Conservation (phyloP, 2,329 filamentous ascomycete genomes). For the Fusarium nanum region DNA sequence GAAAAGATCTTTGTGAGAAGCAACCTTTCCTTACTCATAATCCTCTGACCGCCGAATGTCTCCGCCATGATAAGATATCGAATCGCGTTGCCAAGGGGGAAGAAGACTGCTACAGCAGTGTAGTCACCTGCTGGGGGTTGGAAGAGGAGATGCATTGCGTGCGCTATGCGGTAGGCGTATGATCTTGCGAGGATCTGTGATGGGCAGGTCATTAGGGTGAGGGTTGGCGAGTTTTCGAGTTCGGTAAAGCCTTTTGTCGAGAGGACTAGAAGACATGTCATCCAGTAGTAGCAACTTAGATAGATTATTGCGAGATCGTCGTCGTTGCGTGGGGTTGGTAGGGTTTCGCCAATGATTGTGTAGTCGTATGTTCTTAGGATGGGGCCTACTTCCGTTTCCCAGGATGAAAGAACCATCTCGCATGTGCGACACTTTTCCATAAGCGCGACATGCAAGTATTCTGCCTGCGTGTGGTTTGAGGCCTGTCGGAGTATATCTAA, state of each 20-base stretch:
- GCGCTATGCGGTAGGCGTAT: conserved; percentile 5
- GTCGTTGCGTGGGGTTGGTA: not conserved
- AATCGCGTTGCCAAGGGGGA: conserved; percentile 12
- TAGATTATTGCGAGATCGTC: conserved; percentile 13
- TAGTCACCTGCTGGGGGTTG: not conserved
- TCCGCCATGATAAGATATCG: conserved; percentile 24
- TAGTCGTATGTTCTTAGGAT: conserved; percentile 9
- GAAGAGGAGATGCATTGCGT: conserved; percentile 10
- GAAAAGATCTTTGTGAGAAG: conserved; percentile 6
- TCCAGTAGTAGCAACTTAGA: conserved; percentile 24
- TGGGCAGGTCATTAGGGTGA: not conserved
- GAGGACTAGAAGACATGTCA: conserved; percentile 15
- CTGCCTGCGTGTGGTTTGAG: not conserved
- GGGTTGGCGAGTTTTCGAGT: not conserved
- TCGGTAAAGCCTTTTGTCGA: conserved; percentile 22
- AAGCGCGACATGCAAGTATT: rapidly evolving
- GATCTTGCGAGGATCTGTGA: conserved; percentile 4
- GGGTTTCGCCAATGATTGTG: not conserved
- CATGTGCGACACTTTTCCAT: not conserved
- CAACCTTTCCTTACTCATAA: conserved; percentile 6
- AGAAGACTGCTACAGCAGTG: conserved; percentile 4
- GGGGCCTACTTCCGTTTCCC: not conserved
- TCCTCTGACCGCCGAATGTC: not conserved
- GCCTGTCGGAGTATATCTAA: not conserved
- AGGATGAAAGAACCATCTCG: not conserved